These are phyloP conservation scores for Talaromyces rugulosus DNA, from an alignment of 2,329 filamentous ascomycete species.

Conservation along the genomic window DNA sequence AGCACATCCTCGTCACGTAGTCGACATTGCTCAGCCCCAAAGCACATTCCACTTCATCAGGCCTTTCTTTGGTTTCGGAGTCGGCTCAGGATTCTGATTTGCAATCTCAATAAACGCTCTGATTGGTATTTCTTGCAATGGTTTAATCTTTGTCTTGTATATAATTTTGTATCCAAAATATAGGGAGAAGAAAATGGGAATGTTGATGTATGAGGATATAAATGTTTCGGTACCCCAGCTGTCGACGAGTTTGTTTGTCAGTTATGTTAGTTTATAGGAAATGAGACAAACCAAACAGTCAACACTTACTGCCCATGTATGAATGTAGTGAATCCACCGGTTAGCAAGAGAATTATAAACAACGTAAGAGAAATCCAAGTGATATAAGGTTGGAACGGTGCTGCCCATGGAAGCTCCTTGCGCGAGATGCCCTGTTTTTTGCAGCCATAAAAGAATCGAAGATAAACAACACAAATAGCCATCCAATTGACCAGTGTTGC, in stretches of 20 bases:
- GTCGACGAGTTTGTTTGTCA: constrained; percentile 47
- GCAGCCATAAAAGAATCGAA: constrained; percentile 45
- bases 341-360: constrained; percentile 59
- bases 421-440: constrained; percentile 29
- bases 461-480: constrained; percentile 6
- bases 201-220: constrained; percentile 52
- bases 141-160: constrained; percentile 46
- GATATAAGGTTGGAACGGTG: constrained; percentile 57
- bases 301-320: constrained; percentile 32
- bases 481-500: constrained; percentile 69
- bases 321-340: constrained; percentile 73
- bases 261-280: constrained; percentile 46
- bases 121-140: constrained; percentile 51
- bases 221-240: constrained; percentile 10
- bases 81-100: constrained; percentile 29
- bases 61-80: constrained; percentile 21
- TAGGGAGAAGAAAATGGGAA: constrained; percentile 56
- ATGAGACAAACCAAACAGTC: constrained; percentile 57
- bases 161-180: constrained; percentile 50
- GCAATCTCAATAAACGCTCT: constrained; percentile 49
- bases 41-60: constrained; percentile 32
- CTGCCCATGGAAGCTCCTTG: constrained; percentile 40
- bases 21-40: constrained; percentile 23
- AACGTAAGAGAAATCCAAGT: constrained; percentile 55
- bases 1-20: background rate